A percentile compares a stretch with the other conserved stretches of the same genome.
These are phyloP conservation scores for Drosera capensis DNA, from an alignment of 148 eudicot genomes.

Conservation along the genomic window DNA sequence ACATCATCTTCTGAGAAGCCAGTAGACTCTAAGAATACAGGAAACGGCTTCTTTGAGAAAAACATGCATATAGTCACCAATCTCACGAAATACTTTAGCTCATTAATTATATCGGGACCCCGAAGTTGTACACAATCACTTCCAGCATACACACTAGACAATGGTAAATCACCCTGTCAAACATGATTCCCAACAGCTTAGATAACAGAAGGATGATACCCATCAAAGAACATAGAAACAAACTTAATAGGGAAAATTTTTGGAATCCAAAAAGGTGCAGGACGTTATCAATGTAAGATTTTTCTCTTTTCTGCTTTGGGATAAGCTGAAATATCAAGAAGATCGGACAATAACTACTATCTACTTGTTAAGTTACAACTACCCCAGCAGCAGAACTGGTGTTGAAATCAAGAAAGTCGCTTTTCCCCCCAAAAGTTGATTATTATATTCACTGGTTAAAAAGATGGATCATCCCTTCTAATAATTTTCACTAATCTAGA, in stretches of 20 bases:
- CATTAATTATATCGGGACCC: conserved; percentile 51
- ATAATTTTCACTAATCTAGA: too few species aligned
- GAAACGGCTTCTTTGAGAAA: conserved; percentile 93
- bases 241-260: neutral
- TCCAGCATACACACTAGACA: conserved; percentile 76
- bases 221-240: neutral
- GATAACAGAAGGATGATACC: neutral
- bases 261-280: too few species aligned
- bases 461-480: too few species aligned
- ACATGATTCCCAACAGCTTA: conserved; percentile 2
- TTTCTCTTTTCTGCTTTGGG: too few species aligned
- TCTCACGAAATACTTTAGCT: conserved; percentile 46
- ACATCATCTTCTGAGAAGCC: conserved; percentile 65
- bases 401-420: too few species aligned
- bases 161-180: conserved; percentile 69
- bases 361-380: too few species aligned
- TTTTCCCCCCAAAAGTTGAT: too few species aligned
- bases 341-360: too few species aligned
- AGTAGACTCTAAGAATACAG: conserved; percentile 76
- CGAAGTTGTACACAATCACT: conserved; percentile 51
- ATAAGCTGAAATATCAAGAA: too few species aligned
- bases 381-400: too few species aligned
- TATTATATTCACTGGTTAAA: too few species aligned
- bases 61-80: conserved; percentile 61
- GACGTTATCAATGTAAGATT: too few species aligned